phyloP scores from a whole-genome alignment of 164 flowering plant genomes.

The Houttuynia cordata region DNA sequence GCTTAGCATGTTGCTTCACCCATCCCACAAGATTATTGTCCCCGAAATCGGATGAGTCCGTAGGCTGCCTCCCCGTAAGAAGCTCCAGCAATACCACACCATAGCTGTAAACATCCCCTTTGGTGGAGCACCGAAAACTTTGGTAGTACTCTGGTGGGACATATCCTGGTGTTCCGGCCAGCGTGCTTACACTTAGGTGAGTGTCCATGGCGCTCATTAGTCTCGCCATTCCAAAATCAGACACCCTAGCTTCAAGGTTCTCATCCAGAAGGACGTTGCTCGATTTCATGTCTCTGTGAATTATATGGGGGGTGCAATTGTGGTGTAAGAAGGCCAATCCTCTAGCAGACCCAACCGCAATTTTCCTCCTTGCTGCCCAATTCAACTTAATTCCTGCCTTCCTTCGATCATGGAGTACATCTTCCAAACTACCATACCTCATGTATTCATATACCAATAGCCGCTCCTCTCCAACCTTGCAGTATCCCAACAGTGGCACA shows the following conservation, averaged over 20 bases:
- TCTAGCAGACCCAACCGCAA: slow-evolving; percentile 79
- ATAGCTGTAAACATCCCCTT: slow-evolving; percentile 96
- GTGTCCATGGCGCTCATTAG: slow-evolving; percentile 92
- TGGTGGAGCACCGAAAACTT: slow-evolving; percentile 80
- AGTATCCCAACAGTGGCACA: slow-evolving; percentile 87
- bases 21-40: slow-evolving; percentile 96
- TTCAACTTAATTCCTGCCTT: slow-evolving; percentile 58
- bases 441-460: slow-evolving; percentile 91
- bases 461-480: slow-evolving; percentile 91
- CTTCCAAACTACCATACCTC: slow-evolving; percentile 91
- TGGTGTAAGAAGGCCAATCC: slow-evolving; percentile 95
- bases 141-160: slow-evolving; percentile 98
- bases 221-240: slow-evolving; percentile 99
- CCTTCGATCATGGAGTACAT: slow-evolving; percentile 60
- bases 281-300: slow-evolving; percentile 96
- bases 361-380: slow-evolving; percentile 77
- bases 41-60: slow-evolving; percentile 85
- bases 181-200: slow-evolving; percentile 87
- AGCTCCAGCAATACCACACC: slow-evolving; percentile 94
- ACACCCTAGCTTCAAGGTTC: slow-evolving; percentile 76
- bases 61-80: slow-evolving; percentile 81
- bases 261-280: slow-evolving; percentile 92
- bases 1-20: slow-evolving; percentile 84
- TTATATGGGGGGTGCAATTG: slow-evolving; percentile 81
- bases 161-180: slow-evolving; percentile 96